phyloP scores from a whole-genome alignment of 495 filamentous ascomycete species.

The Penicillium daleae region DNA sequence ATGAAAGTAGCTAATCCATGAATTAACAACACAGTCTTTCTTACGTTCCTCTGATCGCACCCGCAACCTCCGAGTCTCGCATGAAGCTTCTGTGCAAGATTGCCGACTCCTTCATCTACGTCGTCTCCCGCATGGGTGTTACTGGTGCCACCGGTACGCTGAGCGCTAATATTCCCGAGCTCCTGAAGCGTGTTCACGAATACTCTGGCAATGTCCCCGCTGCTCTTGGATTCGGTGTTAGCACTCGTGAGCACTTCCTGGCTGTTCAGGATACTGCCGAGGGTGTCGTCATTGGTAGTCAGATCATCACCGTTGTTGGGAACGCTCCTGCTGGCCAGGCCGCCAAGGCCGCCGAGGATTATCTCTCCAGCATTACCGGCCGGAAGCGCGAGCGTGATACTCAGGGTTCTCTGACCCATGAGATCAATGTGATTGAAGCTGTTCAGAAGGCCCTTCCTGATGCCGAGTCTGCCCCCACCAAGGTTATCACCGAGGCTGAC shows the following conservation, averaged over 20 bases:
- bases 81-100: conserved; percentile 97
- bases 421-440: conserved; percentile 59
- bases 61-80: conserved; percentile 85
- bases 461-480: conserved; percentile 41
- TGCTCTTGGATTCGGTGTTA: conserved; percentile 94
- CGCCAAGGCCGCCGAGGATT: conserved; percentile 79
- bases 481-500: conserved; percentile 65
- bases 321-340: conserved; percentile 70
- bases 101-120: conserved; percentile 98
- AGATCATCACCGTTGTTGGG: conserved; percentile 81
- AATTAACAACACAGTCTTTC: conserved; percentile 63
- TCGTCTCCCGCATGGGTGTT: conserved; percentile 96
- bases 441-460: conserved; percentile 55
- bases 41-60: conserved; percentile 94
- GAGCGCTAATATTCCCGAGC: conserved; percentile 75
- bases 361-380: conserved; percentile 82
- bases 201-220: conserved; percentile 89
- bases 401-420: conserved; percentile 36
- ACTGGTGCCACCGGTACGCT: conserved; percentile 87
- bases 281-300: conserved; percentile 96
- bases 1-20: not conserved
- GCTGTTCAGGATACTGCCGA: conserved; percentile 83
- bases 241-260: conserved; percentile 91
- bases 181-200: conserved; percentile 84
- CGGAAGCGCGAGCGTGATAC: conserved; percentile 47